A percentile compares a stretch with the other conserved stretches of the same genome.
These are phyloP conservation scores for Ascobolus immersus DNA, from an alignment of 495 filamentous ascomycete genomes.

Conservation along the genomic window DNA sequence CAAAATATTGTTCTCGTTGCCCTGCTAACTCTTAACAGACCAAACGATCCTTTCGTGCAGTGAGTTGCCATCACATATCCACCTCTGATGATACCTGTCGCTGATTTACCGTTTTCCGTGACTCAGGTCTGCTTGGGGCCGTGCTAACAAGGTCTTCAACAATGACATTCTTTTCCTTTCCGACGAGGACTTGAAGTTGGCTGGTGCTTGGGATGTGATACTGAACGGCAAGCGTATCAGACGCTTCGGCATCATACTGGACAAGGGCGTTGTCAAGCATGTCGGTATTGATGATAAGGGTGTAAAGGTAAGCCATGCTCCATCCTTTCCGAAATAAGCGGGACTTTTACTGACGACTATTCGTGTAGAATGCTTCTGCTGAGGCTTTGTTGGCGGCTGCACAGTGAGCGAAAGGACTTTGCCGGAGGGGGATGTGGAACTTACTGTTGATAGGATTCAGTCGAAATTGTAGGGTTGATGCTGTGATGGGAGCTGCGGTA, in stretches of 20 bases:
- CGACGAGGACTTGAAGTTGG: constrained; percentile 56
- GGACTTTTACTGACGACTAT: constrained; percentile 5
- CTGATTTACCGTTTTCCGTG: background rate
- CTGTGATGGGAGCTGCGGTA: too few species aligned
- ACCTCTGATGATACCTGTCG: background rate
- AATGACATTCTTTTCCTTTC: constrained; percentile 71
- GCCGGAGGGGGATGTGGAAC: too few species aligned
- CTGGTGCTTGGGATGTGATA: constrained; percentile 59
- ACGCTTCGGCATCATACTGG: constrained; percentile 64
- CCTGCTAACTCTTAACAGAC: too few species aligned
- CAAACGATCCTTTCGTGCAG: too few species aligned
- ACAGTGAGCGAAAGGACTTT: too few species aligned
- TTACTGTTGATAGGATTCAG: background rate
- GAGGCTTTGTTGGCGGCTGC: constrained; percentile 45
- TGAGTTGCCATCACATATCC: background rate
- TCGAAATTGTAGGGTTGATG: background rate
- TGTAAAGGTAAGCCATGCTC: background rate
- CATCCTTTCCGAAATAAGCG: background rate
- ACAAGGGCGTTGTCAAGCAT: constrained; percentile 74
- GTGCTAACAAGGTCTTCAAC: constrained; percentile 62
- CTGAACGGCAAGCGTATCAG: constrained; percentile 46
- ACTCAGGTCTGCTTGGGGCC: constrained; percentile 61
- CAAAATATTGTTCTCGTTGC: too few species aligned
- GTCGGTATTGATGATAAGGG: constrained; percentile 51
- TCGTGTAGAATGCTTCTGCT: constrained; percentile 38